A percentile compares a stretch with the other conserved stretches of the same genome.
Evolutionary conservation across 108 stramenopile genomes (phyloP).

Genomic region (Cyclotella choctawhatcheeana): DNA sequence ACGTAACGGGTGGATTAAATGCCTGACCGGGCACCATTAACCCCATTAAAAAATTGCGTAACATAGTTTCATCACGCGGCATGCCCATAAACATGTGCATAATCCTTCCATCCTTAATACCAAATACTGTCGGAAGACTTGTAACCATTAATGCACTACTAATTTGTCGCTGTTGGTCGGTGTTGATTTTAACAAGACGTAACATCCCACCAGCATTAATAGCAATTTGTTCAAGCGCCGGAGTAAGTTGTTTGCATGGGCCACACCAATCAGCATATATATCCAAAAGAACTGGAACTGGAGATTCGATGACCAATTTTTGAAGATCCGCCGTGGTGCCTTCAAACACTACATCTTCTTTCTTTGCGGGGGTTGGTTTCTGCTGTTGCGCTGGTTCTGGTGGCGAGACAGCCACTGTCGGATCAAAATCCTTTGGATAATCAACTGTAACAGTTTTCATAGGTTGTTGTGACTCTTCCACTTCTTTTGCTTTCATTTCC

Average conservation of each 20-base stretch:
- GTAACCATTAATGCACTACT: conserved; percentile 79
- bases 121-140: conserved; percentile 87
- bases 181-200: conserved; percentile 87
- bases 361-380: conserved; percentile 58
- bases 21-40: conserved; percentile 60
- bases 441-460: conserved; percentile 68
- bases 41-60: conserved; percentile 87
- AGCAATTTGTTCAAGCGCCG: conserved; percentile 85
- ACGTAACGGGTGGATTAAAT: conserved; percentile 68
- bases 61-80: conserved; percentile 71
- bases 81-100: conserved; percentile 83
- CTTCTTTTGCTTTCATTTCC: conserved; percentile 16
- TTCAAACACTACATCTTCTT: conserved; percentile 83
- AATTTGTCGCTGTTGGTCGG: conserved; percentile 78
- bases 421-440: conserved; percentile 71
- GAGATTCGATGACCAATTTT: conserved; percentile 81
- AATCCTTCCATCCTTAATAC: conserved; percentile 80
- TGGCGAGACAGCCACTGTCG: conserved; percentile 46
- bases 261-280: conserved; percentile 88
- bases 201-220: conserved; percentile 81
- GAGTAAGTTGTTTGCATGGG: conserved; percentile 85
- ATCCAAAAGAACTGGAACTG: conserved; percentile 87
- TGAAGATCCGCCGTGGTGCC: conserved; percentile 74
- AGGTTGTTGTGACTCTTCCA: too few relatives aligned
- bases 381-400: conserved; percentile 32